Evolutionary conservation across 2,329 filamentous ascomycete genomes (phyloP).

Genomic region (Verticillium nubilum): DNA sequence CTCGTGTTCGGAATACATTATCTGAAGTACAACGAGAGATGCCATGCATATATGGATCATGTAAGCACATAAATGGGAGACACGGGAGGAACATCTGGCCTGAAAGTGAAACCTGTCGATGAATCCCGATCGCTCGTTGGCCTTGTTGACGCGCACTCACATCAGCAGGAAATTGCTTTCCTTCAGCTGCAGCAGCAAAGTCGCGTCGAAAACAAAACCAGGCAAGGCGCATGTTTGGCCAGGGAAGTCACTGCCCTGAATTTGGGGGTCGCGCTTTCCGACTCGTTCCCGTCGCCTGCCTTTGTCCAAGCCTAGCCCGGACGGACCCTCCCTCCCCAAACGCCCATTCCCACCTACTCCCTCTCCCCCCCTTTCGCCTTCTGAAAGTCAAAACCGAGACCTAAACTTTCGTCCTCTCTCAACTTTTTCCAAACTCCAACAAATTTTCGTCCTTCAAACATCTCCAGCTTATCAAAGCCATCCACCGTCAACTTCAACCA

Average conservation of each 20-base stretch:
- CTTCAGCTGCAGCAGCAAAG: not conserved
- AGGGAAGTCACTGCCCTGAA: not conserved
- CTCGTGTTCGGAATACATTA: not conserved
- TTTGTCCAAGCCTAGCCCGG: not conserved
- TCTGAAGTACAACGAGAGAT: too few species aligned
- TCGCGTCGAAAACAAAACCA: not conserved
- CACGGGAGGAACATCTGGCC: not conserved
- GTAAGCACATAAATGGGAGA: not conserved
- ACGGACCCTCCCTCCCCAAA: slow-evolving; percentile 2
- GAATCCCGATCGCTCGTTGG: not conserved
- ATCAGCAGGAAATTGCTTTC: not conserved
- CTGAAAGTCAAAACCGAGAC: not conserved
- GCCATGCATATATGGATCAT: not conserved
- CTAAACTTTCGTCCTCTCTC: not conserved
- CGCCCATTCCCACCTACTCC: not conserved
- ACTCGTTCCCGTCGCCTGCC: not conserved
- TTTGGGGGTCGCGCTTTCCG: not conserved
- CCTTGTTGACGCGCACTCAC: not conserved
- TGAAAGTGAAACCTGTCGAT: not conserved
- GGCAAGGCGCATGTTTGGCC: too few species aligned
- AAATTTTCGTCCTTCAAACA: not conserved
- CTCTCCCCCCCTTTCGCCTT: not conserved
- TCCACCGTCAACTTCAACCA: not conserved
- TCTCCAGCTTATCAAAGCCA: not conserved
- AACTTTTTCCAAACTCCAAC: not conserved